Evolutionary conservation across 768 basidiomycete species (phyloP), one percentile per base, ranked within the genome.

Genomic region (Omphalotus guepiniiformis): DNA sequence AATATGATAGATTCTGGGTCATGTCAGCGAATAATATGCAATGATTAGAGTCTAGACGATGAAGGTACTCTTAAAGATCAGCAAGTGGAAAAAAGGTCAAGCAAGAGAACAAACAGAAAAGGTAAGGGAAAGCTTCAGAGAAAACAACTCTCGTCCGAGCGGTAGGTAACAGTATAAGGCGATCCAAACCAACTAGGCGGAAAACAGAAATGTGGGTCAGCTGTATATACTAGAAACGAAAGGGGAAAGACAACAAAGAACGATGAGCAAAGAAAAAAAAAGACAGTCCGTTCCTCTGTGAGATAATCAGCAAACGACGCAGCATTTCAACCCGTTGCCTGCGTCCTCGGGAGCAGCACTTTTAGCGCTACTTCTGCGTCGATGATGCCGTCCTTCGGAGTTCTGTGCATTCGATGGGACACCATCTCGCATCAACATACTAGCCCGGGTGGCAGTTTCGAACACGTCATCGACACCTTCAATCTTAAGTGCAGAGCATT

Each of bases 401-500:
- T 68, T 29, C 57, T 63, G 55, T 29, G 70, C 65, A 59, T 74
- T 67, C 23, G 71, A 67, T 6, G 80, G 78, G 21, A 82, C 85
- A 2, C 88, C 88, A 49, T 94, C 93, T 18, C 93, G 76, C 78
- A 95, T 93, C 48, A 98, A 69, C 89, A 98, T 96, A 61, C 92
- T 93, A 37, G 92, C 93, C 36, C 96, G 75, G 9, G 96, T 98
- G 26, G 96, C 96, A 0, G 90, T 88, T 70, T 99, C 96, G 56
- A 98, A 99, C 37, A 97, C 91, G 56, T 96, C 91, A 65, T 98
- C 96, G 12, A 95, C 93, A 45, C 93, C 93, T 68, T 89, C 85
- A 44, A 90, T 88, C 69, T 83, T 87, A 41, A 94, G 73, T 23
- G 93, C 88, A 8, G 88, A 91, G 58, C 93, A 96, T 63, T 97